Evolutionary conservation across 139 green algal species (phyloP), one percentile per base, ranked within the genome.

Genomic region (Micromonas pusilla): DNA sequence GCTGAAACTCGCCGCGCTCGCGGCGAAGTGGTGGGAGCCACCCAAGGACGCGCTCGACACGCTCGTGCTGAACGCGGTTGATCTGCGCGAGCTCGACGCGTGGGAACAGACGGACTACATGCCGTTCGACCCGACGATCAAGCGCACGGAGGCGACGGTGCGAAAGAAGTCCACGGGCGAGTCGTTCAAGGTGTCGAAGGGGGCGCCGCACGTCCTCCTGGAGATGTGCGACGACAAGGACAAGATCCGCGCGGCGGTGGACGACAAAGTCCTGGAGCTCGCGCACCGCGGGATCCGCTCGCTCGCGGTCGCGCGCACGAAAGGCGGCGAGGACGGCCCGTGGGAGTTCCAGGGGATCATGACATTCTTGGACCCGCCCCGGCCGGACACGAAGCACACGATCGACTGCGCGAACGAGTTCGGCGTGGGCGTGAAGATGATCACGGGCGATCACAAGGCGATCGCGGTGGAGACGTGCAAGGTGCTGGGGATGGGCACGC

Each of bases 391-490:
- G 72, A 91, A 90, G 81, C 78, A 80, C 45, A 88, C 83, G 19
- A 87, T 87, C 63, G 63, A 70, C 4, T 60, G 68, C 33, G 84
- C 83, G 5, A 52, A 68, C 34, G 57, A 79, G 19, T 67, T 74
- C 25, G 70, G 78, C 2, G 70, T 79, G 28, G 87, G 91, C 60
- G 91, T 96, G 20, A 96, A 96, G 86, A 96, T 96, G 91, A 92
- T 95, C 66, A 93, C 90, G 45, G 90, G 91, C 31, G 91, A 96
- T 81, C 89, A 97, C 79, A 70, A 83, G 36, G 82, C 92, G 19
- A 97, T 97, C 73, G 92, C 90, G 53, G 93, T 90, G 80, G 92
- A 97, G 85, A 97, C 90, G 36, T 84, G 84, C 13, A 86, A 91
- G 45, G 79, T 84, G 39, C 85, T 96, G 60, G 90, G 91, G 37